Percentiles rank a stretch among this genome's conserved stretches.
Evolutionary conservation across 2,329 filamentous ascomycete species (phyloP).

Genomic region (Claviceps humidiphila): DNA sequence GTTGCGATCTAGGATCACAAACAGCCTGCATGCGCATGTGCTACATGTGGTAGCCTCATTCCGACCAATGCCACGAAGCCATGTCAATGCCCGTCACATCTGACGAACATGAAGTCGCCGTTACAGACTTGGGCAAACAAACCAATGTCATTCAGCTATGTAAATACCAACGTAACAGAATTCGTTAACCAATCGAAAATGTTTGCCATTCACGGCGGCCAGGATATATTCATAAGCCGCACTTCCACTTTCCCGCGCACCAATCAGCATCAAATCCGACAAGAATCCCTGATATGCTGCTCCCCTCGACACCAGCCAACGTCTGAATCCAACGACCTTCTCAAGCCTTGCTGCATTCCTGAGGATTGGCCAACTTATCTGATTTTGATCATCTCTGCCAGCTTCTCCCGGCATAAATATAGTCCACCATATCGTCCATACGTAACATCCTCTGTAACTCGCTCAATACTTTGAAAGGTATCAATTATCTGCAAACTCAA

Average conservation of each 20-base stretch:
- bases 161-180: not conserved
- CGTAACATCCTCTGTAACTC: not conserved
- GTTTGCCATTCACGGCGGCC: not conserved
- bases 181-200: constrained; percentile 2
- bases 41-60: not conserved
- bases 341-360: not conserved
- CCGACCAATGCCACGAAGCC: not conserved
- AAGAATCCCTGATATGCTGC: not conserved
- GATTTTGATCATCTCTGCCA: not conserved
- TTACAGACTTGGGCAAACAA: not conserved
- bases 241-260: not conserved
- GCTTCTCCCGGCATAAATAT: not conserved
- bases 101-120: not conserved
- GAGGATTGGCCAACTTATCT: not conserved
- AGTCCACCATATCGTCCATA: not conserved
- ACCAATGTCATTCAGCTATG: not conserved
- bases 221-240: constrained; percentile 1
- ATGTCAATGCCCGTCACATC: too few species aligned
- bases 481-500: constrained; percentile 3
- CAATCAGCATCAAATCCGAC: not conserved
- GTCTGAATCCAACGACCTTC: not conserved
- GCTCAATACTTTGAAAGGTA: constrained; percentile 2
- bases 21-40: not conserved
- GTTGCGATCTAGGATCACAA: constrained; percentile 4
- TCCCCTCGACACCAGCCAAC: not conserved